Evolutionary conservation across 2,329 filamentous ascomycete genomes (phyloP).

Genomic region (Alternaria brassicae): DNA sequence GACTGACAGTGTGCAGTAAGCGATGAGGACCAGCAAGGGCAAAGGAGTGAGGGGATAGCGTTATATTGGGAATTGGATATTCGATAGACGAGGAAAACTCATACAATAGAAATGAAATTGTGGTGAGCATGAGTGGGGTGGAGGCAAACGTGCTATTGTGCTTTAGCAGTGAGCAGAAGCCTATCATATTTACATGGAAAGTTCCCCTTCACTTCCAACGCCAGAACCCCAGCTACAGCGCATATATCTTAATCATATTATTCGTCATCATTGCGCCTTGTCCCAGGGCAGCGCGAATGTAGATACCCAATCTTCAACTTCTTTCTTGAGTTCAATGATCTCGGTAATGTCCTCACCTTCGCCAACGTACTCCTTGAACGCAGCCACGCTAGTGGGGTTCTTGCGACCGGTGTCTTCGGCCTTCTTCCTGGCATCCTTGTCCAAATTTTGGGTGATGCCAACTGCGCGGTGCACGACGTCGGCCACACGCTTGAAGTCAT

Average conservation of each 20-base stretch:
- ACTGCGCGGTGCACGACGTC: slow-evolving; percentile 53
- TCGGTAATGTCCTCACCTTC: slow-evolving; percentile 53
- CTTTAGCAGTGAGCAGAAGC: slow-evolving; percentile 10
- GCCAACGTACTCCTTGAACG: slow-evolving; percentile 52
- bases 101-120: slow-evolving; percentile 3
- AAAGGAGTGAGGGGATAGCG: neutral
- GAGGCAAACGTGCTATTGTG: slow-evolving; percentile 15
- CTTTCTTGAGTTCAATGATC: slow-evolving; percentile 50
- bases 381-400: slow-evolving; percentile 49
- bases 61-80: neutral
- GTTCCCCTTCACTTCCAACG: slow-evolving; percentile 25
- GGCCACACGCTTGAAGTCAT: slow-evolving; percentile 79
- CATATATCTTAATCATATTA: slow-evolving; percentile 9
- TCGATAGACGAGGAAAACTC: neutral
- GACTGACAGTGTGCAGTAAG: neutral
- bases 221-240: slow-evolving; percentile 21
- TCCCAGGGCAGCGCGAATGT: slow-evolving; percentile 53
- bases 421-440: slow-evolving; percentile 50
- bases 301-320: slow-evolving; percentile 53
- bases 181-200: slow-evolving; percentile 25
- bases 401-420: slow-evolving; percentile 48
- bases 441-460: slow-evolving; percentile 51
- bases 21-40: neutral
- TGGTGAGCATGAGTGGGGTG: slow-evolving; percentile 2
- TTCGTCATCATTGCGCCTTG: slow-evolving; percentile 32